Evolutionary conservation across 495 filamentous ascomycete genomes (phyloP), one percentile per base, ranked within the genome.

Genomic region (Jackrogersella multiformis): DNA sequence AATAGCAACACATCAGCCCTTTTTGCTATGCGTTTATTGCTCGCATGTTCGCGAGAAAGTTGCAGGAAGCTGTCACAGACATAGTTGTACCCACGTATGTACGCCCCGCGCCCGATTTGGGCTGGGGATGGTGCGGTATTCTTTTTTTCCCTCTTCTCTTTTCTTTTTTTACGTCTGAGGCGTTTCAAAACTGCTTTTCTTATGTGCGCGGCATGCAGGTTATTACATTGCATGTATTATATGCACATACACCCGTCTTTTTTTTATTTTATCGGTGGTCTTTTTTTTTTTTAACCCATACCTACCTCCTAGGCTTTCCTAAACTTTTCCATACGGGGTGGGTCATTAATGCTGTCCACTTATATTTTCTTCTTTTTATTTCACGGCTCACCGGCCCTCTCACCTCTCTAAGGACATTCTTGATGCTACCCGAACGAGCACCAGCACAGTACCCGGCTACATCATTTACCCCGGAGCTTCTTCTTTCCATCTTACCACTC

Each of bases 131-230:
- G 56, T 65, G 65, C 61, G 61, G 66, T 69, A 61, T 39, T 36
- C 18, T 66, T 9, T 57, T 69, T 52, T 30, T 30, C 26, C 26
- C 26, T 30, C 39, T 36, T 13, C 56, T 53, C 23, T 24, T 9
- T 57, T 69, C 42, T 56, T 18, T 69, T 61, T 61, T 57, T 36
- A 36, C 34, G 36, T 61, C 55, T 61, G 15, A 35, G 8, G 63
- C 55, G 59, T 69, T 69, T 69, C 66, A 64, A 60, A 59, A 45
- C 55, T 61, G 49, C 65, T 61, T 68, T 53, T 53, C 54, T 54
- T 21, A 30, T 42, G 51, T 57, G 46, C 53, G 45, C 24, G 46
- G 42, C 41, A 68, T 59, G 57, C 51, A 56, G 24, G 34, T 41
- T 55, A 56, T 61, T 24, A 46, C 5, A 34, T 49, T 64, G 23